These are phyloP conservation scores for Chenopodium suecicum DNA, from an alignment of 148 eudicot genomes.

Conservation along the genomic window DNA sequence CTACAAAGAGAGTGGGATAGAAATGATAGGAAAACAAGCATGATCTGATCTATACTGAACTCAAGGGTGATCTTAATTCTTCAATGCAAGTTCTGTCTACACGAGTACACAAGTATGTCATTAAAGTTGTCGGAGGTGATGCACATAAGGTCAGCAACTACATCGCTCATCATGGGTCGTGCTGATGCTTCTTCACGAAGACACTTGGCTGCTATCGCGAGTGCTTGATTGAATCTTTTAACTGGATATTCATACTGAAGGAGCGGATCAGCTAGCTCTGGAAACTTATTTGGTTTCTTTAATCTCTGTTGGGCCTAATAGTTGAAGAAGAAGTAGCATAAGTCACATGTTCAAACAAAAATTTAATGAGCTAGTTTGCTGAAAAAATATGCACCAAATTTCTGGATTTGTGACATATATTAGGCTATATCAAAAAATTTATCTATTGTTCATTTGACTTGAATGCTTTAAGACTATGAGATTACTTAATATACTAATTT, in stretches of 20 bases:
- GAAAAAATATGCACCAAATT: too few species aligned
- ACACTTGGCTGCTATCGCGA: slow-evolving; percentile 70
- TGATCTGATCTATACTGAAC: not conserved
- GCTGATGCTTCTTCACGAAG: slow-evolving; percentile 54
- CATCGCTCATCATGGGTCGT: slow-evolving; percentile 59
- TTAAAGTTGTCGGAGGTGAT: not conserved
- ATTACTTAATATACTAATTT: too few species aligned
- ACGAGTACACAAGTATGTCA: not conserved
- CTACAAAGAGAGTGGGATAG: too few species aligned
- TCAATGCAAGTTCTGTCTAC: not conserved
- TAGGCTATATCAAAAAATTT: too few species aligned
- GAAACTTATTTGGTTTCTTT: slow-evolving; percentile 48
- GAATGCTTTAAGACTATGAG: not conserved
- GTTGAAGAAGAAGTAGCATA: not conserved
- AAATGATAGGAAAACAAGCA: not conserved
- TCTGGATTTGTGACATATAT: too few species aligned
- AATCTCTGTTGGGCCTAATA: slow-evolving; percentile 53
- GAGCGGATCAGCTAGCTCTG: slow-evolving; percentile 56
- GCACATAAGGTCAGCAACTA: not conserved
- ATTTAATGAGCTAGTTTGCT: too few species aligned
- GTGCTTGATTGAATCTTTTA: slow-evolving; percentile 56
- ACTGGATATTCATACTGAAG: slow-evolving; percentile 42
- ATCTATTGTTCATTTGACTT: too few species aligned
- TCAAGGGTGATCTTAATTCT: not conserved
- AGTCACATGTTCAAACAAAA: too few species aligned